These are phyloP conservation scores for Silene latifolia DNA, from an alignment of 148 eudicot genomes.

Conservation along the genomic window DNA sequence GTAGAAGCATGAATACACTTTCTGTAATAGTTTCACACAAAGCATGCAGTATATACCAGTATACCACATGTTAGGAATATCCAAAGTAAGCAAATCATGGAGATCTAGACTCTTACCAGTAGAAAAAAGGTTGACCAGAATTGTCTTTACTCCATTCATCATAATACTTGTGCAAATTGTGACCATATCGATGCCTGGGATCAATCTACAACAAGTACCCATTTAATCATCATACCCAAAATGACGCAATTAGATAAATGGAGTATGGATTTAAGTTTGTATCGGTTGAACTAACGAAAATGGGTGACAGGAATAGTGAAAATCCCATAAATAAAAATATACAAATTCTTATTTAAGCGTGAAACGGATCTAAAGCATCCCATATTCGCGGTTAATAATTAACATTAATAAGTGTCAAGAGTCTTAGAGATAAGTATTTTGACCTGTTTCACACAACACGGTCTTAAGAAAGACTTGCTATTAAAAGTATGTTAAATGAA, in stretches of 20 bases:
- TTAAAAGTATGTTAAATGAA: not conserved
- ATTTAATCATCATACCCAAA: not conserved
- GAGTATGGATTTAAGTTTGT: not conserved
- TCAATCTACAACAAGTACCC: conserved; percentile 53
- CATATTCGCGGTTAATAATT: no score
- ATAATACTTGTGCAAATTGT: conserved; percentile 74
- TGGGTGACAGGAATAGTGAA: not conserved
- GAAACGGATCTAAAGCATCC: no score
- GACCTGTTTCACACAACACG: no score
- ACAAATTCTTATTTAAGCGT: no score
- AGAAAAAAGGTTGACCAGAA: conserved; percentile 93
- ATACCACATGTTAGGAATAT: not conserved
- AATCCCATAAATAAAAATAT: no score
- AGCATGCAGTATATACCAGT: not conserved
- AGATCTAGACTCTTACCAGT: conserved; percentile 50
- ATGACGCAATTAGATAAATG: not conserved
- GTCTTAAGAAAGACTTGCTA: no score
- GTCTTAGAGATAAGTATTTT: no score
- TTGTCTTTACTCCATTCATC: conserved; percentile 69
- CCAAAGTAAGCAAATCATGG: not conserved
- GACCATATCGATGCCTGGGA: conserved; percentile 97
- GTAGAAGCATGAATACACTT: not conserved
- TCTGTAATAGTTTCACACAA: conserved; percentile 4
- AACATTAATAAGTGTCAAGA: no score
- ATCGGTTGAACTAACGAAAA: not conserved